A percentile compares a stretch with the other conserved stretches of the same genome.
phyloP scores from a whole-genome alignment of 306 rosid species.

The Vicia sativa region DNA sequence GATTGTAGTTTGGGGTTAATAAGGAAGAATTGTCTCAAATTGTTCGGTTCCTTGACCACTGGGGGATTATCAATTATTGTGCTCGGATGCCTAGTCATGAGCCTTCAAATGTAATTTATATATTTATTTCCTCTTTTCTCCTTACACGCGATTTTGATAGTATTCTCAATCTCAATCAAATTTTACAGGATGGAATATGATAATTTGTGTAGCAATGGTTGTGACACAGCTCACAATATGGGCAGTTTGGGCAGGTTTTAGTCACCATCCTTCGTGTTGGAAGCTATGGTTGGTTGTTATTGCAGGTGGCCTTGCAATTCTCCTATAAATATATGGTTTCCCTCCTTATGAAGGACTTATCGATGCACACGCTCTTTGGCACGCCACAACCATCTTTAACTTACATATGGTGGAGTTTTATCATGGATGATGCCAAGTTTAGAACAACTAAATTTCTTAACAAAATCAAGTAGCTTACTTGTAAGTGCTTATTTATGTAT shows the following conservation, averaged over 20 bases:
- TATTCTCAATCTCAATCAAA: conserved; percentile 8
- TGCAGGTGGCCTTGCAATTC: conserved; percentile 74
- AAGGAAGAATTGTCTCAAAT: too few relatives aligned
- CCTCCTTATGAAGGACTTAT: conserved; percentile 67
- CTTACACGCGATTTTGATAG: conserved; percentile 1
- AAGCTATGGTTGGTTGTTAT: conserved; percentile 75
- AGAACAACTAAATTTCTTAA: conserved; percentile 50
- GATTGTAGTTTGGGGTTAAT: too few relatives aligned
- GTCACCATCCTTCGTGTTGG: conserved; percentile 72
- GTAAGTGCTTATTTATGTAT: conserved; percentile 23
- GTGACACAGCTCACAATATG: conserved; percentile 69
- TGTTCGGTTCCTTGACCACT: too few relatives aligned
- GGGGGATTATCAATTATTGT: too few relatives aligned
- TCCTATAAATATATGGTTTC: conserved; percentile 76
- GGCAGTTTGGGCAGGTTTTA: conserved; percentile 74
- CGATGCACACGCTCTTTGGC: conserved; percentile 87
- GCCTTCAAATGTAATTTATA: conserved; percentile 13
- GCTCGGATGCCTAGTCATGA: too few relatives aligned
- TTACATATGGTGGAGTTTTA: conserved; percentile 86
- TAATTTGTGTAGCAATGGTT: conserved; percentile 69
- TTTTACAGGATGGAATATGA: conserved; percentile 84
- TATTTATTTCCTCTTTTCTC: not conserved
- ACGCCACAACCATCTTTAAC: conserved; percentile 78
- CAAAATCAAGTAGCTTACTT: conserved; percentile 64
- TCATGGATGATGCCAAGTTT: conserved; percentile 73